These are phyloP conservation scores for Saccharomyces pastorianus DNA, from an alignment of 1,139 yeast species.

Conservation along the genomic window DNA sequence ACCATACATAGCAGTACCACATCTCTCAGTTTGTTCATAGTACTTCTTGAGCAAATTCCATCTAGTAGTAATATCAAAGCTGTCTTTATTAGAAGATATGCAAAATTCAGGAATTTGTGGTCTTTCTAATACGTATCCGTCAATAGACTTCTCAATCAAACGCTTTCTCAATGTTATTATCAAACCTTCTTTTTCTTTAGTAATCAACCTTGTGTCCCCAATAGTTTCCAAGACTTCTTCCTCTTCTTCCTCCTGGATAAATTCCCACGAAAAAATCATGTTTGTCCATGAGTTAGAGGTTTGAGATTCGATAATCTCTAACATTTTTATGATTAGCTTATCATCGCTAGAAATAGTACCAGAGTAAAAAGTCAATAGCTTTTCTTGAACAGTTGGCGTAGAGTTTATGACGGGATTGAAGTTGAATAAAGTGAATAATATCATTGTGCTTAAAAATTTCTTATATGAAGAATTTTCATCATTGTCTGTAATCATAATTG, in stretches of 20 bases:
- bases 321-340: conserved; percentile 46
- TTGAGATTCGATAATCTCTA: conserved; percentile 50
- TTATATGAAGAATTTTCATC: conserved; percentile 18
- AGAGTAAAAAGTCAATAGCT: conserved; percentile 43
- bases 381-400: conserved; percentile 39
- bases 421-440: conserved; percentile 39
- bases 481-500: conserved; percentile 28
- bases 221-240: conserved; percentile 37
- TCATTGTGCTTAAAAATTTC: conserved; percentile 39
- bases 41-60: conserved; percentile 30
- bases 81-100: conserved; percentile 12
- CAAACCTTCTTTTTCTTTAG: conserved; percentile 42
- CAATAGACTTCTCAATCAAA: conserved; percentile 43
- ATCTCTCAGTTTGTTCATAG: conserved; percentile 18
- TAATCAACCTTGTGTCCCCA: conserved; percentile 41
- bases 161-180: conserved; percentile 49
- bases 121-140: conserved; percentile 31
- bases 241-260: conserved; percentile 37
- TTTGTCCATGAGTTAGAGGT: conserved; percentile 50
- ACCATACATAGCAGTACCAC: conserved; percentile 41
- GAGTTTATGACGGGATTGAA: conserved; percentile 44
- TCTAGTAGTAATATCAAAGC: conserved; percentile 6
- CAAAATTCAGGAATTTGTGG: conserved; percentile 6
- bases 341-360: conserved; percentile 66
- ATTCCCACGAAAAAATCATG: conserved; percentile 58